A percentile compares a stretch with the other conserved stretches of the same genome.
These are phyloP conservation scores for Rhododendron molle DNA, from an alignment of 148 eudicot species.

Conservation along the genomic window DNA sequence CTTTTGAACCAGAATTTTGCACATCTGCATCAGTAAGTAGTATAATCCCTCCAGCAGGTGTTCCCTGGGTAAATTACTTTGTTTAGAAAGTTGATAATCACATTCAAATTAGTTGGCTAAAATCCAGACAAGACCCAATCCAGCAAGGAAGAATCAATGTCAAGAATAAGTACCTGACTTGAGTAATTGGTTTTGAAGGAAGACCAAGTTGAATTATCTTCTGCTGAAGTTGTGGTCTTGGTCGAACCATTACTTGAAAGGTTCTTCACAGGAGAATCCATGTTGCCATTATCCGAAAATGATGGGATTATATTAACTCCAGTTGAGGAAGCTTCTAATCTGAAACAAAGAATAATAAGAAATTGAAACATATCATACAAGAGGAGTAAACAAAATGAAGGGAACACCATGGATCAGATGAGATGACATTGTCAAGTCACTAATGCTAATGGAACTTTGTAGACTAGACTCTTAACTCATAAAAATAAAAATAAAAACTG, in stretches of 20 bases:
- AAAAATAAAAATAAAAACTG: neutral
- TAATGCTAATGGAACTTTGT: neutral
- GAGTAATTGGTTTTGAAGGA: slow-evolving; percentile 21
- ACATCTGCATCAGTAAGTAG: slow-evolving; percentile 56
- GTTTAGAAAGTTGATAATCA: too few species aligned
- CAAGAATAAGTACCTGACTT: slow-evolving; percentile 32
- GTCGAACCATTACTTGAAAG: slow-evolving; percentile 22
- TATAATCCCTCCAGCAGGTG: slow-evolving; percentile 45
- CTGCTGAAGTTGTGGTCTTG: slow-evolving; percentile 16
- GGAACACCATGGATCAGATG: slow-evolving; percentile 1
- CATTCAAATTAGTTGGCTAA: neutral
- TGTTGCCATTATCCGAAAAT: slow-evolving; percentile 21
- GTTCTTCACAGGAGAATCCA: slow-evolving; percentile 24
- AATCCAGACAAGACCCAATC: neutral
- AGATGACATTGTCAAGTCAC: neutral
- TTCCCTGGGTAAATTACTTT: slow-evolving; percentile 42
- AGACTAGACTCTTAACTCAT: neutral
- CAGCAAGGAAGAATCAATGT: neutral
- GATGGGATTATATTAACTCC: slow-evolving; percentile 55
- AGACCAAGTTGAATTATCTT: slow-evolving; percentile 23
- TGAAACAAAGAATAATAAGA: slow-evolving; percentile 20
- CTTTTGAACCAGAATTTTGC: slow-evolving; percentile 79
- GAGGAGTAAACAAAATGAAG: neutral
- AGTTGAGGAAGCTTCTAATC: slow-evolving; percentile 72
- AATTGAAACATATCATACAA: neutral